Percentiles rank a stretch among this genome's conserved stretches.
These are phyloP conservation scores for Amniculicola lignicola DNA, from an alignment of 495 filamentous ascomycete species.

Conservation along the genomic window DNA sequence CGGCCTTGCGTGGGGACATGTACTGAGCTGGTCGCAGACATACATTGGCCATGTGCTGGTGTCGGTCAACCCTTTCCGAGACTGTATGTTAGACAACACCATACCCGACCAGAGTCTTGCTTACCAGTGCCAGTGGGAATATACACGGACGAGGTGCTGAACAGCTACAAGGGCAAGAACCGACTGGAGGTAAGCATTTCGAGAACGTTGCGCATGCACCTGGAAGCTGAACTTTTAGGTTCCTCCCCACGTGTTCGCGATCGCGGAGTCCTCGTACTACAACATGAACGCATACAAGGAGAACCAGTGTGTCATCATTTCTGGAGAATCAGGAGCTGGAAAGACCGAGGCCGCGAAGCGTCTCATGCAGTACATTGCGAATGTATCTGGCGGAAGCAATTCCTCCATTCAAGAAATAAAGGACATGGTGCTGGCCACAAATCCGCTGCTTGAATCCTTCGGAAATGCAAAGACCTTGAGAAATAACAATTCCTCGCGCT, in stretches of 20 bases:
- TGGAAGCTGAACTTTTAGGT: conserved; percentile 42
- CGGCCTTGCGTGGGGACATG: not conserved
- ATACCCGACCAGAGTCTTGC: conserved; percentile 3
- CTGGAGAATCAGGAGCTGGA: conserved; percentile 95
- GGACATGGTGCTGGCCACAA: conserved; percentile 98
- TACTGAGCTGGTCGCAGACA: conserved; percentile 56
- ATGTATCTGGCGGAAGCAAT: conserved; percentile 82
- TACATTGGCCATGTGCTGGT: conserved; percentile 99
- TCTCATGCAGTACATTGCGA: conserved; percentile 99
- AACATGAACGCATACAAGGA: conserved; percentile 99
- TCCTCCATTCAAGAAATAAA: conserved; percentile 97
- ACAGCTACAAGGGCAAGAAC: conserved; percentile 93
- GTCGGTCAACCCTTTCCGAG: conserved; percentile 97
- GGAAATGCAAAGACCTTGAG: conserved; percentile 96
- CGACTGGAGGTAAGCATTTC: conserved; percentile 65
- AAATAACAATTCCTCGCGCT: conserved; percentile 98
- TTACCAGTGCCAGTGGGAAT: conserved; percentile 69
- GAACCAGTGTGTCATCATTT: conserved; percentile 99
- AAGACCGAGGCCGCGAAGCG: conserved; percentile 99
- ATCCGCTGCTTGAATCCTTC: conserved; percentile 94
- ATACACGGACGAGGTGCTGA: conserved; percentile 89
- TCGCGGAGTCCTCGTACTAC: conserved; percentile 95
- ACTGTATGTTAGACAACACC: conserved; percentile 51
- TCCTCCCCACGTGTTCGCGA: conserved; percentile 95
- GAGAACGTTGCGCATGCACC: not conserved